Evolutionary conservation across 2,329 filamentous ascomycete species (phyloP).

Genomic region (Botryotinia globosa): DNA sequence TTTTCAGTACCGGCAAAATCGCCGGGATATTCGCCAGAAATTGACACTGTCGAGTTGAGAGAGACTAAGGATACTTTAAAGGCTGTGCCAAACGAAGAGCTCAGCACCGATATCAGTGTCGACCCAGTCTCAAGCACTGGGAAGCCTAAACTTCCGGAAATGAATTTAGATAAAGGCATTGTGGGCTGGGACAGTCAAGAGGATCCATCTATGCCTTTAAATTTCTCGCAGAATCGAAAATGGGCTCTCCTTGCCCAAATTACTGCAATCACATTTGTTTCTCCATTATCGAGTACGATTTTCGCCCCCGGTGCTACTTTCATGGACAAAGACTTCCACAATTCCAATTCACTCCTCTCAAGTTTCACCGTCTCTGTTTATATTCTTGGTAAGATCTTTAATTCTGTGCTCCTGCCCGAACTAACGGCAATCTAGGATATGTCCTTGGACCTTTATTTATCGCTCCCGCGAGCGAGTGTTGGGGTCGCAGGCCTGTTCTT

Average conservation of each 20-base stretch:
- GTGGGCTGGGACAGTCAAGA: not conserved
- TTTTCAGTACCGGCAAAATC: not conserved
- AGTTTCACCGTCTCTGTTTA: conserved; percentile 36
- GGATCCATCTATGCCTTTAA: not conserved
- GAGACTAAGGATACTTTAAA: not conserved
- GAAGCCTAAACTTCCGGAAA: not conserved
- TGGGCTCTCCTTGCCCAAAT: conserved; percentile 11
- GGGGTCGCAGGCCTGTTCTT: conserved; percentile 44
- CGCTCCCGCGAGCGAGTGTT: not conserved
- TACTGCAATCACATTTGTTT: conserved; percentile 28
- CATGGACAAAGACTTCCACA: conserved; percentile 47
- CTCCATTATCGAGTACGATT: conserved; percentile 47
- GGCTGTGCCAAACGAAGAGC: not conserved
- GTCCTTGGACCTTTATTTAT: conserved; percentile 53
- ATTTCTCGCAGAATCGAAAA: not conserved
- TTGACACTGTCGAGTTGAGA: not conserved
- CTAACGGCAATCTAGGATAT: conserved; percentile 48
- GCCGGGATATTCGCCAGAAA: not conserved
- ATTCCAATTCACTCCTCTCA: conserved; percentile 44
- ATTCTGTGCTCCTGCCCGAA: conserved; percentile 41
- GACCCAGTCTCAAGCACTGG: not conserved
- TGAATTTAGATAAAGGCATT: conserved; percentile 7
- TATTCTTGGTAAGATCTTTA: not conserved
- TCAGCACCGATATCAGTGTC: not conserved
- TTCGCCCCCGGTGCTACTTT: conserved; percentile 49